Evolutionary conservation across 352 stramenopile species (phyloP), one percentile per base, ranked within the genome.

Genomic region (Globisporangium rhizosaccharum): DNA sequence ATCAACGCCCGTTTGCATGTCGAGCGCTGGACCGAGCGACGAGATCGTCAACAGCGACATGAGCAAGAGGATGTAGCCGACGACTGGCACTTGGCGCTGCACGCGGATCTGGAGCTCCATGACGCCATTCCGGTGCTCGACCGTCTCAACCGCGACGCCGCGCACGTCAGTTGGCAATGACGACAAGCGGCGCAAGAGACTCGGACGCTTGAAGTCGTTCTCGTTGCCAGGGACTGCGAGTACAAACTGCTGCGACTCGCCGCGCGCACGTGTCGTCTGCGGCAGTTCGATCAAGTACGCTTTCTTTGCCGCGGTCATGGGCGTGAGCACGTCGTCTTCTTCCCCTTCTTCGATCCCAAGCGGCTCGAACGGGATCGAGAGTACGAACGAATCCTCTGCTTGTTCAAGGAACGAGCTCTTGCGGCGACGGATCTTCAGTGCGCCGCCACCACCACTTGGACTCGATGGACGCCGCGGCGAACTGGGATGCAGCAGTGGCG

Each of bases 211-310:
- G 4, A 65, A 53, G 53, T 67, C 12, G 41, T 41, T 61, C 37
- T 87, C 73, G 20, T 73, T 76, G 12, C 70, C 80, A 5, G 82
- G 79, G 17, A 92, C 79, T 30, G 82, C 82, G 30, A 92, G 56
- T 70, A 92, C 85, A 51, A 83, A 92, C 53, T 88, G 74, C 1
- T 56, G 51, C 72, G 83, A 30, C 70, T 65, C 39, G 65, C 62
- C 9, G 52, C 65, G 17, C 68, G 66, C 46, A 72, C 72, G 26
- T 67, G 57, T 79, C 11, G 67, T 76, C 15, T 68, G 73, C 23
- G 78, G 74, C 77, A 92, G 88, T 59, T 92, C 82, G 51, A 92
- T 89, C 65, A 92, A 49, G 54, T 90, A 92, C n/a, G 78, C 82
- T 23, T 87, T 56, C 51, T 45, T 44, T 4, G 51, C 51, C 23